These are phyloP conservation scores for Telfairia occidentalis DNA, from an alignment of 331 rosid species.

Conservation along the genomic window DNA sequence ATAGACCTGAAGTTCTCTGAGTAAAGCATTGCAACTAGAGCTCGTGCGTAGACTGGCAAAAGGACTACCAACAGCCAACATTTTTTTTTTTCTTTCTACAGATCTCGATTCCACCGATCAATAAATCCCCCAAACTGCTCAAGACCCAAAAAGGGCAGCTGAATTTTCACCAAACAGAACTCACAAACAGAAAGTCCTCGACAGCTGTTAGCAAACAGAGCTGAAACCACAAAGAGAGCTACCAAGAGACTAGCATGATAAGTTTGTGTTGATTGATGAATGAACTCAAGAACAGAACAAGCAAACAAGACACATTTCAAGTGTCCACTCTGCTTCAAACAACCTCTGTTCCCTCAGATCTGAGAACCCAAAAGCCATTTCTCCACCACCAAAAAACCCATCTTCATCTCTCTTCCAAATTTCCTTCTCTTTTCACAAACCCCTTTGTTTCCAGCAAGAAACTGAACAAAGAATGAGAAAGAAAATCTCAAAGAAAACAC, in stretches of 20 bases:
- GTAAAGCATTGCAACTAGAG: conserved; percentile 67
- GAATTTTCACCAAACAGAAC: conserved; percentile 9
- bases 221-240: conserved; percentile 16
- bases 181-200: conserved; percentile 15
- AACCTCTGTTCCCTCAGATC: conserved; percentile 54
- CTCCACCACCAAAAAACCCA: neutral
- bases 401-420: neutral
- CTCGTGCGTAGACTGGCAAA: conserved; percentile 38
- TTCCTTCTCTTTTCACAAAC: neutral
- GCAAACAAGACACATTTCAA: conserved; percentile 25
- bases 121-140: conserved; percentile 23
- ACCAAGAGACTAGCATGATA: conserved; percentile 19
- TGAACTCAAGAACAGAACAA: conserved; percentile 30
- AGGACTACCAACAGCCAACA: conserved; percentile 77
- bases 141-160: conserved; percentile 5
- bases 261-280: conserved; percentile 17
- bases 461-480: neutral
- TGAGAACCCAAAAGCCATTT: conserved; percentile 25
- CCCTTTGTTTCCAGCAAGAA: neutral
- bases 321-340: conserved; percentile 33
- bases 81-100: conserved; percentile 25
- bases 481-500: neutral
- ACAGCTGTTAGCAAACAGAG: conserved; percentile 17
- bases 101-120: neutral
- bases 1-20: conserved; percentile 83